These are phyloP conservation scores for Lodderomyces oxycetoniae DNA, from an alignment of 1,139 yeast genomes.

Conservation along the genomic window DNA sequence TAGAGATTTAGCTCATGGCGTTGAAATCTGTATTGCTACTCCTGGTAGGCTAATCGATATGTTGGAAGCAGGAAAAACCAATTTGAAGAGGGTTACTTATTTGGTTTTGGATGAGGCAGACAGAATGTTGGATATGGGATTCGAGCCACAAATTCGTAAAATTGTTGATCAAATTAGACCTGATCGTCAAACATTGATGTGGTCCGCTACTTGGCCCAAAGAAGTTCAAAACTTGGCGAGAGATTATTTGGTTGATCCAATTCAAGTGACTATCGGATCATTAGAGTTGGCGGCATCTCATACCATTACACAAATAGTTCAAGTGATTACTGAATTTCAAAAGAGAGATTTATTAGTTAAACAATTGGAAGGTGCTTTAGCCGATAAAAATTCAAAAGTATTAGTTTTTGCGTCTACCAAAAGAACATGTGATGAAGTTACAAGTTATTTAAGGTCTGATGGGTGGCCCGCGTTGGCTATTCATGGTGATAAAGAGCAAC, in stretches of 20 bases:
- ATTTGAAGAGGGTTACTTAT: slow-evolving; percentile 92
- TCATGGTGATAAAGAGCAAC: slow-evolving; percentile 97
- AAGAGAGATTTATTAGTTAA: slow-evolving; percentile 85
- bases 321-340: slow-evolving; percentile 86
- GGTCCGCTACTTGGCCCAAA: slow-evolving; percentile 99
- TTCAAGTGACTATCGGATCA: slow-evolving; percentile 95
- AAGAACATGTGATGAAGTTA: slow-evolving; percentile 95
- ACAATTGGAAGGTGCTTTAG: slow-evolving; percentile 80
- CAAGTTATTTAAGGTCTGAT: slow-evolving; percentile 85
- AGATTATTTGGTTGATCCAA: slow-evolving; percentile 87
- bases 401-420: slow-evolving; percentile 91
- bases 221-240: slow-evolving; percentile 89
- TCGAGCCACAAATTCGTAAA: slow-evolving; percentile 93
- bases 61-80: slow-evolving; percentile 93
- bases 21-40: slow-evolving; percentile 91
- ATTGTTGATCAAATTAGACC: slow-evolving; percentile 95
- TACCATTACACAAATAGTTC: slow-evolving; percentile 89
- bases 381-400: slow-evolving; percentile 70
- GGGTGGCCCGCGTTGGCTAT: slow-evolving; percentile 99
- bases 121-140: slow-evolving; percentile 96
- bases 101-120: slow-evolving; percentile 96
- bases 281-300: slow-evolving; percentile 95
- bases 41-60: slow-evolving; percentile 98
- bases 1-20: slow-evolving; percentile 92
- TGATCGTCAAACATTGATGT: slow-evolving; percentile 97